Percentiles rank a stretch among this genome's conserved stretches.
phyloP scores from a whole-genome alignment of 2,329 filamentous ascomycete species.

The Sarocladium kiliense region DNA sequence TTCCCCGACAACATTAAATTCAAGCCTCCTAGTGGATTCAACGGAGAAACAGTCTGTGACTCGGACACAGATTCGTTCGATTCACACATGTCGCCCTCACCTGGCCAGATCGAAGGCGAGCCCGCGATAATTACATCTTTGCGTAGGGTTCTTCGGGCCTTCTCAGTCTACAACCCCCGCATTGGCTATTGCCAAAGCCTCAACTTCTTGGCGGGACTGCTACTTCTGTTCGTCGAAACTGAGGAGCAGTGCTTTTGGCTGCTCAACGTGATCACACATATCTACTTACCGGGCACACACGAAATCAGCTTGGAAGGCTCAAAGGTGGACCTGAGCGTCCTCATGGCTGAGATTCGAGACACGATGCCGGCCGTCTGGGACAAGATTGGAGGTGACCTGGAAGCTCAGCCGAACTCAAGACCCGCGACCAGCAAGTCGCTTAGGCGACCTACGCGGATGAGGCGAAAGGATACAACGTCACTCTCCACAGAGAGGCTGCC shows the following conservation, averaged over 20 bases:
- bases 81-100: constrained; percentile 25
- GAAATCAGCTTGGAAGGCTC: constrained; percentile 85
- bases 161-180: constrained; percentile 82
- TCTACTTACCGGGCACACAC: constrained; percentile 86
- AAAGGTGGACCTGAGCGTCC: constrained; percentile 87
- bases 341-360: constrained; percentile 83
- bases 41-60: constrained; percentile 11
- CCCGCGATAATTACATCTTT: constrained; percentile 76
- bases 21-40: constrained; percentile 52
- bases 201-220: constrained; percentile 87
- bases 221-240: constrained; percentile 80
- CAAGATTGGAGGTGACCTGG: constrained; percentile 78
- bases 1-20: constrained; percentile 94
- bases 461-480: constrained; percentile 31
- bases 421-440: constrained; percentile 29
- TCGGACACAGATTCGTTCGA: constrained; percentile 23
- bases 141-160: constrained; percentile 81
- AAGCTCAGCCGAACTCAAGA: constrained; percentile 37
- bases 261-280: constrained; percentile 83
- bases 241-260: constrained; percentile 93
- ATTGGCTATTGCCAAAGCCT: constrained; percentile 96
- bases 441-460: constrained; percentile 30
- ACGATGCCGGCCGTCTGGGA: constrained; percentile 78
- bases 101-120: constrained; percentile 44
- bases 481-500: constrained; percentile 58